Evolutionary conservation across 2,329 filamentous ascomycete genomes (phyloP).

Genomic region (Fonsecaea monophora): DNA sequence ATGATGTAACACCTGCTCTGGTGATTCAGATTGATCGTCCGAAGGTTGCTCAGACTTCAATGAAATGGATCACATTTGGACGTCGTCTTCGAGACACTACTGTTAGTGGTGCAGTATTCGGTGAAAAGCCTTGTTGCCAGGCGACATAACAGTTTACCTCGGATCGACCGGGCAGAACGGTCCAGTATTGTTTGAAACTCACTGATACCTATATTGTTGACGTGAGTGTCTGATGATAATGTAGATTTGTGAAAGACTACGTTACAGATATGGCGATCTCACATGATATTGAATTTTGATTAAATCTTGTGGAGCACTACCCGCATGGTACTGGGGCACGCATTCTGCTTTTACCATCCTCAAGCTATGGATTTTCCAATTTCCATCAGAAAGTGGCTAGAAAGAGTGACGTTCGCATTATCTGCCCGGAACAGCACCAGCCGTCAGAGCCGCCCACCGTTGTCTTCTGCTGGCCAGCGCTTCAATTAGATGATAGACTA

Average conservation of each 20-base stretch:
- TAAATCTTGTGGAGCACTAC: background rate
- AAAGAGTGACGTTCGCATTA: too few relatives aligned
- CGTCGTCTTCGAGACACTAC: background rate
- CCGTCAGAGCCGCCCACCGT: background rate
- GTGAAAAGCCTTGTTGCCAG: background rate
- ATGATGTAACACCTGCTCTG: background rate
- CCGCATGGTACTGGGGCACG: background rate
- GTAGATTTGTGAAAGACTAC: background rate
- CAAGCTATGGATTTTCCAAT: too few relatives aligned
- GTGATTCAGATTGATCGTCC: background rate
- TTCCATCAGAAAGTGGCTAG: too few relatives aligned
- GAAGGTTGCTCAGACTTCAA: background rate
- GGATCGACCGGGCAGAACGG: conserved; percentile 10
- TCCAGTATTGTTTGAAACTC: background rate
- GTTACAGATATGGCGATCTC: background rate
- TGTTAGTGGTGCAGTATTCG: too few relatives aligned
- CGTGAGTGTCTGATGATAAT: background rate
- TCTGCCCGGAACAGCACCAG: background rate
- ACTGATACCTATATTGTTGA: background rate
- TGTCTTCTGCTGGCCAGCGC: conserved; percentile 8
- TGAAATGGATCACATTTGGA: background rate
- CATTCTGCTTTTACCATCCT: too few relatives aligned
- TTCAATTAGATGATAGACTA: background rate
- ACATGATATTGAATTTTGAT: background rate
- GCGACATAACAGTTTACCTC: background rate